These are phyloP conservation scores for Solanum sitiens DNA, from an alignment of 257 asterid species.

Conservation along the genomic window DNA sequence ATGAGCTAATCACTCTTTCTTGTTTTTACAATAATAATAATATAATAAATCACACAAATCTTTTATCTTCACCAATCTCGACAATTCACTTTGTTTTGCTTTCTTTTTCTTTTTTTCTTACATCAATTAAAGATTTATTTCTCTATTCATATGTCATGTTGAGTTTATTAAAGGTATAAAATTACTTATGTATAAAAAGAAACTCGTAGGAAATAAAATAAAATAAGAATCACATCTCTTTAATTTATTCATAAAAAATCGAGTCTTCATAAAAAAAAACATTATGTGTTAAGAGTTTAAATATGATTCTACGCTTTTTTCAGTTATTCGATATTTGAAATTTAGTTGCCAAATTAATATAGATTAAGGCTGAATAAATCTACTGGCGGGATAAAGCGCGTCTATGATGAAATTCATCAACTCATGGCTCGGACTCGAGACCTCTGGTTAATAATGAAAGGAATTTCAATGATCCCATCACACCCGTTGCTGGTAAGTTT, in stretches of 20 bases:
- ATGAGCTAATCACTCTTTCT: no score
- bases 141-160: no score
- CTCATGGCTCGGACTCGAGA: background rate
- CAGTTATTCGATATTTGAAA: no score
- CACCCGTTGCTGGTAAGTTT: background rate
- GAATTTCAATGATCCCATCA: background rate
- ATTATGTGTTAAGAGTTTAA: no score
- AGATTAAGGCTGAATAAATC: background rate
- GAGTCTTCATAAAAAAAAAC: background rate
- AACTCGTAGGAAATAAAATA: background rate
- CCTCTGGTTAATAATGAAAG: background rate
- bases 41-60: no score
- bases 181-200: background rate
- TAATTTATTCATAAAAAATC: background rate
- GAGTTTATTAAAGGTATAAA: no score
- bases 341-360: background rate
- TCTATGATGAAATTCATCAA: background rate
- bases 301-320: no score
- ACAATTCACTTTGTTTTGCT: no score
- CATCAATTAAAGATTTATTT: no score
- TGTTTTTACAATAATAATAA: no score
- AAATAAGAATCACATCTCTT: background rate
- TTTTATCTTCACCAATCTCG: no score
- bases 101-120: no score
- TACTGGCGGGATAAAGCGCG: background rate